Conservation (phyloP, 2,329 filamentous ascomycete genomes). For the Cladophialophora psammophila region DNA sequence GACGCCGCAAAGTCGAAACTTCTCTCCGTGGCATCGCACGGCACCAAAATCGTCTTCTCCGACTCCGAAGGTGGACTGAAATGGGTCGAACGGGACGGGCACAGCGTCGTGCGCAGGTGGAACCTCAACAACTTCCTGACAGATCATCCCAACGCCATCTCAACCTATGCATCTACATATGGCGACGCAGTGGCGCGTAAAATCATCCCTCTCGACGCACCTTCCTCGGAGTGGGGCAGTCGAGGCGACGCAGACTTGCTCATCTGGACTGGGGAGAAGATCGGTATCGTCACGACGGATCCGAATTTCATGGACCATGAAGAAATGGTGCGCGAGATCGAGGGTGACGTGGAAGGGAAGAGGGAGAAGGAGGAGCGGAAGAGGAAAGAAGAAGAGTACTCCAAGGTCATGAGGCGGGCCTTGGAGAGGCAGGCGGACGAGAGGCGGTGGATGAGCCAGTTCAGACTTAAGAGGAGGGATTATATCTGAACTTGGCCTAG, state of each 20-base stretch:
- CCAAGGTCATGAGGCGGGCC: constrained; percentile 75
- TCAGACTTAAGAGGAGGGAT: constrained; percentile 57
- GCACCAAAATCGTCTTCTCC: constrained; percentile 79
- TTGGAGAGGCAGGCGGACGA: constrained; percentile 81
- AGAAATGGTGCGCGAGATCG: constrained; percentile 52
- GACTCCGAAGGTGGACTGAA: constrained; percentile 85
- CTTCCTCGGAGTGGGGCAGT: constrained; percentile 58
- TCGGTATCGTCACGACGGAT: constrained; percentile 66
- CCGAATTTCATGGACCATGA: constrained; percentile 45
- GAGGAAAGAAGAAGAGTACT: constrained; percentile 64
- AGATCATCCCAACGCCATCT: constrained; percentile 26
- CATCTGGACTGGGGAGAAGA: constrained; percentile 85
- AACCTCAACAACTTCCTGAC: constrained; percentile 62
- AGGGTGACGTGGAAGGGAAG: constrained; percentile 45
- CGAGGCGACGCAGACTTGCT: constrained; percentile 81
- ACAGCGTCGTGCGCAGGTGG: constrained; percentile 57
- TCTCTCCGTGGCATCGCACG: constrained; percentile 80
- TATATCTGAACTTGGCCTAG: background rate
- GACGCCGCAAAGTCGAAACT: constrained; percentile 82
- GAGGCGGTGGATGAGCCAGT: constrained; percentile 73
- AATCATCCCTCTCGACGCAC: constrained; percentile 52
- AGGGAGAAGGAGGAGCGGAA: constrained; percentile 52
- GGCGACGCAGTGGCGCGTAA: constrained; percentile 34
- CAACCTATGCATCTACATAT: constrained; percentile 7
- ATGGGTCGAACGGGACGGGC: constrained; percentile 88